phyloP scores from a whole-genome alignment of 1,139 yeast species.

The Taiozyma onychis region DNA sequence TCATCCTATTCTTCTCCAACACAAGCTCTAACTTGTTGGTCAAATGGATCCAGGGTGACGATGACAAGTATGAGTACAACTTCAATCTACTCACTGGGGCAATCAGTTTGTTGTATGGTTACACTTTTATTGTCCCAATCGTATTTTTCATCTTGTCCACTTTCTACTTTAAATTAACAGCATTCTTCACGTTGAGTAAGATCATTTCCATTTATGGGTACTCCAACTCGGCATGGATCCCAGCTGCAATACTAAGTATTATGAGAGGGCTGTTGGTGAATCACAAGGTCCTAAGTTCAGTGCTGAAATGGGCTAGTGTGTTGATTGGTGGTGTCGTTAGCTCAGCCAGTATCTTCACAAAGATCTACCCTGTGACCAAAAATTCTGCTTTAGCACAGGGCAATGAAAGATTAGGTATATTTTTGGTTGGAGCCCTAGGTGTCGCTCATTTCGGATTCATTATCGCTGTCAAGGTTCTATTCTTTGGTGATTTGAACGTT shows the following conservation, averaged over 20 bases:
- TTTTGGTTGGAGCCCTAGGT: conserved; percentile 12
- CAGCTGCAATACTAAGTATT: conserved; percentile 56
- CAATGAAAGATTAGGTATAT: conserved; percentile 13
- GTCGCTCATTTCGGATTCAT: conserved; percentile 23
- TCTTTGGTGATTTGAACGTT: conserved; percentile 24
- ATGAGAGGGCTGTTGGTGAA: conserved; percentile 24
- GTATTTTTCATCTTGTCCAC: conserved; percentile 41
- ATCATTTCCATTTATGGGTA: conserved; percentile 67
- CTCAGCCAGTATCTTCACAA: conserved; percentile 19
- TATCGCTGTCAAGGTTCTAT: conserved; percentile 24
- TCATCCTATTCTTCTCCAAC: conserved; percentile 66
- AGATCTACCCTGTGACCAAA: conserved; percentile 18
- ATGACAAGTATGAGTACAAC: conserved; percentile 47
- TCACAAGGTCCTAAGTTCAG: conserved; percentile 13
- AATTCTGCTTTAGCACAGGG: conserved; percentile 12
- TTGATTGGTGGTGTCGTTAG: conserved; percentile 21
- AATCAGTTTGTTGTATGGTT: conserved; percentile 64
- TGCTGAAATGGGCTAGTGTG: conserved; percentile 23
- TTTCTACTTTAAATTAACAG: conserved; percentile 30
- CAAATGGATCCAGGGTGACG: conserved; percentile 26
- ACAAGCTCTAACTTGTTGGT: conserved; percentile 37
- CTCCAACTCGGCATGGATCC: conserved; percentile 74
- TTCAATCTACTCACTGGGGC: conserved; percentile 63
- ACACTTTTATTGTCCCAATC: conserved; percentile 59
- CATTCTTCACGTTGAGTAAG: conserved; percentile 19